A percentile compares a stretch with the other conserved stretches of the same genome.
phyloP scores from a whole-genome alignment of 1,284 basidiomycete species.

The Sporisorium iseilematis-ciliati region DNA sequence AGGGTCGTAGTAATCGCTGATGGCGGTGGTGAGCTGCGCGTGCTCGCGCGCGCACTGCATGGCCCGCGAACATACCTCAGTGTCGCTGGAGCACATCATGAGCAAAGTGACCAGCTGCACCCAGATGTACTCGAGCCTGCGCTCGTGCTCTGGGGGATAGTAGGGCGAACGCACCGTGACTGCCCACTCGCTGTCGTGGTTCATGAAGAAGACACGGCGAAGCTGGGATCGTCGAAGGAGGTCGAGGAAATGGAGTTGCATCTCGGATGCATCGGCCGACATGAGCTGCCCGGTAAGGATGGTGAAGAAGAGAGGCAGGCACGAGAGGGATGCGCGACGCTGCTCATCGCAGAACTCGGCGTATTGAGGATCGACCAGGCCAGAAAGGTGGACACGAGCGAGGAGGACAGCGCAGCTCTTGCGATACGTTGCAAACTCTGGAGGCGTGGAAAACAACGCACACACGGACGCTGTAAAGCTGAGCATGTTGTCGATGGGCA shows the following conservation, averaged over 20 bases:
- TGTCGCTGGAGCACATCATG: slow-evolving; percentile 62
- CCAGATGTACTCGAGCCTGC: slow-evolving; percentile 37
- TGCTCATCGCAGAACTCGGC: slow-evolving; percentile 33
- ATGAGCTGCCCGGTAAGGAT: slow-evolving; percentile 50
- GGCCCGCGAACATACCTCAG: slow-evolving; percentile 58
- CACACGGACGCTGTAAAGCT: slow-evolving; percentile 34
- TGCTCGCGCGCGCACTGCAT: slow-evolving; percentile 49
- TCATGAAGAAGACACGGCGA: slow-evolving; percentile 36
- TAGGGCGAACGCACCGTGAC: slow-evolving; percentile 18
- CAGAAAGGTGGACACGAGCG: slow-evolving; percentile 23
- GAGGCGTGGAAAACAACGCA: slow-evolving; percentile 34
- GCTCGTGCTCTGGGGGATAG: slow-evolving; percentile 40
- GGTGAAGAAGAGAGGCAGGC: slow-evolving; percentile 43
- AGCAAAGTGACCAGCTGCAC: slow-evolving; percentile 51
- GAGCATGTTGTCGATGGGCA: slow-evolving; percentile 52
- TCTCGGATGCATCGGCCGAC: slow-evolving; percentile 29
- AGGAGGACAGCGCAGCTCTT: slow-evolving; percentile 26
- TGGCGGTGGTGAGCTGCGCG: slow-evolving; percentile 23
- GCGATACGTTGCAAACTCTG: slow-evolving; percentile 34
- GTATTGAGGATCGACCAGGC: slow-evolving; percentile 18
- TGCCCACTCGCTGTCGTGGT: slow-evolving; percentile 20
- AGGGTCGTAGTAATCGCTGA: slow-evolving; percentile 32
- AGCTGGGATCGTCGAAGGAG: slow-evolving; percentile 39
- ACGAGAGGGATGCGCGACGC: slow-evolving; percentile 30
- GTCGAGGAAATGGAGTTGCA: slow-evolving; percentile 54